A percentile compares a stretch with the other conserved stretches of the same genome.
Evolutionary conservation across 2,329 filamentous ascomycete genomes (phyloP).

Genomic region (Colletotrichum echinochloae): DNA sequence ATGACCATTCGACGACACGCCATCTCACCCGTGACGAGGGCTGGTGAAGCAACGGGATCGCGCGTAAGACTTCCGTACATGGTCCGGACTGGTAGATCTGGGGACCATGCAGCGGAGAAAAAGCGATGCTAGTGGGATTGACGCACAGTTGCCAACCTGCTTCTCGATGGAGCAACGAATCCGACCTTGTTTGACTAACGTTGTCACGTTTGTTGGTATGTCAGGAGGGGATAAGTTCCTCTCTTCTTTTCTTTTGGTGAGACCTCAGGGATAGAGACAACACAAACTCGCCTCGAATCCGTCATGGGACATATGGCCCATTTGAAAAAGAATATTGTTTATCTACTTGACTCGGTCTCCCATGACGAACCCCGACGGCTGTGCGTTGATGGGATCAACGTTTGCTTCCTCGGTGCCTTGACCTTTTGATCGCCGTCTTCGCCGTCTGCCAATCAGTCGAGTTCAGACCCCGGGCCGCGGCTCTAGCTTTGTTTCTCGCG

Average conservation of each 20-base stretch:
- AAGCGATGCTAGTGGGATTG: neutral
- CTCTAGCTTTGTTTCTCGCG: conserved; percentile 22
- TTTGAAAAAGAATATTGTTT: conserved; percentile 1
- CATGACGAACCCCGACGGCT: conserved; percentile 2
- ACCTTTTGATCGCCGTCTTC: conserved; percentile 17
- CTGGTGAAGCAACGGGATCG: neutral
- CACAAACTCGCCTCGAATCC: conserved; percentile 1
- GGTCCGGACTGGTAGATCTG: neutral
- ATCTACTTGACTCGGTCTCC: neutral
- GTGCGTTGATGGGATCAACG: neutral
- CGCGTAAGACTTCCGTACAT: neutral
- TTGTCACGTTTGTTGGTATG: neutral
- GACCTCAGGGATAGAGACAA: neutral
- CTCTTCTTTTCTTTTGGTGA: neutral
- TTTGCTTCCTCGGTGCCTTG: neutral
- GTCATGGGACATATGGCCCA: conserved; percentile 7
- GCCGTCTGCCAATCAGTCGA: conserved; percentile 20
- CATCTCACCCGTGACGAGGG: neutral
- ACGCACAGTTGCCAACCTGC: neutral
- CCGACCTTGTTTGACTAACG: no score
- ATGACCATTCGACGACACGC: neutral
- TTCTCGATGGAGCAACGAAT: neutral
- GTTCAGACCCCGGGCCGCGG: neutral
- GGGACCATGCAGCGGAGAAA: neutral
- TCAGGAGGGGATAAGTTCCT: no score